These are phyloP conservation scores for Dothiorella sarmentorum DNA, from an alignment of 2,329 filamentous ascomycete genomes.

Conservation along the genomic window DNA sequence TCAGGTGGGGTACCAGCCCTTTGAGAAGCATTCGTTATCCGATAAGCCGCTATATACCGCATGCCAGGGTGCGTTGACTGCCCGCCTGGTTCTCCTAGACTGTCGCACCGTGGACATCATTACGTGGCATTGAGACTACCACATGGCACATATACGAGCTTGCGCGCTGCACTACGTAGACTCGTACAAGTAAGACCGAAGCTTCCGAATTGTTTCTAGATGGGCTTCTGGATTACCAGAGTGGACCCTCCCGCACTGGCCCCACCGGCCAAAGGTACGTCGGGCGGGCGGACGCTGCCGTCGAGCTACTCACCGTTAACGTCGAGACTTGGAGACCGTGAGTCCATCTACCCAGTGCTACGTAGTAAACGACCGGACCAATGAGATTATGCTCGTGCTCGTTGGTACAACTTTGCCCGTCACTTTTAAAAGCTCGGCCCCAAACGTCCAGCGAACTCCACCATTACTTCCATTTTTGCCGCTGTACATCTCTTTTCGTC, in stretches of 20 bases:
- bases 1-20: conserved; percentile 3
- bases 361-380: not conserved
- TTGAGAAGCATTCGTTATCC: not conserved
- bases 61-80: too few species aligned
- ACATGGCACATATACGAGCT: not conserved
- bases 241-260: conserved; percentile 7
- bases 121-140: not conserved
- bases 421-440: conserved; percentile 20
- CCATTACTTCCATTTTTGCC: conserved; percentile 20
- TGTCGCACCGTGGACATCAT: too few species aligned
- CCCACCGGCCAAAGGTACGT: conserved; percentile 8
- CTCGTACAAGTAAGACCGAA: conserved; percentile 8
- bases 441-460: conserved; percentile 17
- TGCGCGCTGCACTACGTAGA: not conserved
- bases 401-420: not conserved
- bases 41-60: not conserved
- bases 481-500: conserved; percentile 33
- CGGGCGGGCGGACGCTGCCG: not conserved
- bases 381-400: not conserved
- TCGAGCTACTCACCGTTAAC: not conserved
- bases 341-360: too few species aligned
- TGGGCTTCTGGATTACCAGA: not conserved
- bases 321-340: not conserved
- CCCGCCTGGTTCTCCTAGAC: too few species aligned
- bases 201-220: conserved; percentile 1